Base-by-base conservation (phyloP, 2,329 filamentous ascomycete genomes). In the Fusarium clavum region DNA sequence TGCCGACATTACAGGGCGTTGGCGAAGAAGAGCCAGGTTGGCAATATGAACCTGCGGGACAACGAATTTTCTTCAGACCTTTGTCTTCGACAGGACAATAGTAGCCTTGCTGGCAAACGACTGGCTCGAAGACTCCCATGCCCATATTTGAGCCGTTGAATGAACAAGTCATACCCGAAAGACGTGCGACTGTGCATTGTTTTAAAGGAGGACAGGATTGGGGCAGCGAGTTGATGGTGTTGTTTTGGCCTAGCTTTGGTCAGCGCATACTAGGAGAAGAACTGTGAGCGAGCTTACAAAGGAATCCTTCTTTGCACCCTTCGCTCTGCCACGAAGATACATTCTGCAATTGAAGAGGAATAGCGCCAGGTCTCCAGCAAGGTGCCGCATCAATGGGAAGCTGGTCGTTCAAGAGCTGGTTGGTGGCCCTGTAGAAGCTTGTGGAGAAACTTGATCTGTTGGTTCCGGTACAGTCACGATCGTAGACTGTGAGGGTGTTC, bases 111-210 rank as follows among this genome's bases (percentile, higher is more conserved):
- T 79, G 79, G 70, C 86, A 88, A 10, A 87, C 74, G 6, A 85
- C 77, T 2, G 86, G 86, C 66, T 88, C 86, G 54, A 84, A 83
- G 4, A 79, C 80, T 0, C 83, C 82, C 82, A 84, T 84, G 4
- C 72, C 79, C 18, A 81, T 74, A 54, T 83, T 83, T 8, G 43
- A 64, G 24, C 78, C 80, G 1, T 77, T 24, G 7, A 78, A 70
- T 2, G 54, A 32, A 60, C 81, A 83, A 5, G 79, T 73, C 11
- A 68, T 61, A 1, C 80, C 79, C 1, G 77, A 75, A 3, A 83
- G 55, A 55, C 82, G 77, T 4, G 76, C 71, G 41, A 77, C 64
- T 32, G 83, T 81, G 32, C 82, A 84, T 12, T 69, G 53, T 3
- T 76, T 74, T 4, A 80, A 57, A 11, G 82, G 81, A 11, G 82